Base-by-base conservation (phyloP, 192 early-diverging fungal species). In the Rhizoclosmatium globosum region DNA sequence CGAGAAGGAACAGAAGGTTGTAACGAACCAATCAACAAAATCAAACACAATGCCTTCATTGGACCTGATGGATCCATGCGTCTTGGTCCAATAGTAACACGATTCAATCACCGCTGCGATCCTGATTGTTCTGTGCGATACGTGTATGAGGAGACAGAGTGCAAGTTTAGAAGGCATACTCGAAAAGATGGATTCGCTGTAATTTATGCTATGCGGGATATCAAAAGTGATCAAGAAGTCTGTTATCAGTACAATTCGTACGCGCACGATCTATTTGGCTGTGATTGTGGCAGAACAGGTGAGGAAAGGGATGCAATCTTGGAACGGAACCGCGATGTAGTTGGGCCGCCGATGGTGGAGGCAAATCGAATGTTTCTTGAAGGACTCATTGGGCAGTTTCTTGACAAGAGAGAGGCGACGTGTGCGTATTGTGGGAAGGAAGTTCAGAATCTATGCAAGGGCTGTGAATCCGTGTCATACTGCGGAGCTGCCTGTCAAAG, bases 361-460 rank as follows among this genome's bases (percentile, higher is more conserved):
- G 11, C 3, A 23, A 76, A 76, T 67, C 74, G 74, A 19, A 21
- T 47, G 45, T 76, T 76, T 42, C 46, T 76, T 1, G 74, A 76
- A 53, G 15, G 9, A 21, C 7, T 38, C 6, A 67, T 76, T 38
- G 61, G 62, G 15, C 9, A 67, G 38, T 76, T 21, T 87, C 87
- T 2, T 89, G 91, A 62, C 86, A 87, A 31, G 71, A 91, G 70
- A 72, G 82, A 2, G 84, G 82, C 0, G 89, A 93, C 72, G 42
- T 93, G 31, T 85, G 87, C 11, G 78, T 90, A 78, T 86, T 91
- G 59, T 87, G 89, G 2, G 81, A 78, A 9, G 88, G 87, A n/a
- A 87, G 92, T 41, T 64, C 81, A 71, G 87, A 90, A 0, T 84
- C 89, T 71, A 89, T 93, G 77, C 89, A 92, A 71, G 38, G 77